Conservation (phyloP, 805 yeast genomes). For the Pichia cephalocereana region DNA sequence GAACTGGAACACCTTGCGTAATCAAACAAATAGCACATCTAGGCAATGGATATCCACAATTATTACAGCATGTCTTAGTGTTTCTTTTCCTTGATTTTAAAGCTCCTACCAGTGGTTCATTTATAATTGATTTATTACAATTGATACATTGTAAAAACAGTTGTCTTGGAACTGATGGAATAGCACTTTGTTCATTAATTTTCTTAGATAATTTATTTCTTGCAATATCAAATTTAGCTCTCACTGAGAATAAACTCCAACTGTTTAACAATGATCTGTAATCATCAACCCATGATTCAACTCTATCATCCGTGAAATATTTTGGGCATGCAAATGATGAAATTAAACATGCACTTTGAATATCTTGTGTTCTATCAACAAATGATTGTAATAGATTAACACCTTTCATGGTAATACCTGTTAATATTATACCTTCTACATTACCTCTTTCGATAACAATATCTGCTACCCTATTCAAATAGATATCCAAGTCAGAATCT, state of each 20-base stretch:
- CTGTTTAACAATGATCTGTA: constrained; percentile 65
- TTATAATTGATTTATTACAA: constrained; percentile 67
- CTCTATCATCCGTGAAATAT: constrained; percentile 65
- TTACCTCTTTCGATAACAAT: constrained; percentile 73
- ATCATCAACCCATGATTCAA: constrained; percentile 68
- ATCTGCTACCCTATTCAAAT: constrained; percentile 60
- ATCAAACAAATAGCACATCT: constrained; percentile 83
- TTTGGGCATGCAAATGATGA: constrained; percentile 77
- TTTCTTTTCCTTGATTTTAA: constrained; percentile 5
- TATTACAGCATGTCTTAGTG: constrained; percentile 45
- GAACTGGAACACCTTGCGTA: constrained; percentile 62
- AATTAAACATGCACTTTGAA: constrained; percentile 83
- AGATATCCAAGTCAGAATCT: constrained; percentile 67
- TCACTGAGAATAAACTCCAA: constrained; percentile 66
- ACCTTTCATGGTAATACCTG: constrained; percentile 87
- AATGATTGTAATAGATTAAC: constrained; percentile 75
- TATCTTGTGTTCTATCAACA: constrained; percentile 82
- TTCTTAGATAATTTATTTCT: constrained; percentile 56
- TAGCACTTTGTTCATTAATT: constrained; percentile 36
- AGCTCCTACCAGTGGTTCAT: constrained; percentile 11
- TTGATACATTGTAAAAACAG: constrained; percentile 71
- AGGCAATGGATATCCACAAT: constrained; percentile 82
- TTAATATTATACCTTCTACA: constrained; percentile 78
- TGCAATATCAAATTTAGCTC: constrained; percentile 82
- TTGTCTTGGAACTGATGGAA: constrained; percentile 56